Evolutionary conservation across 2,329 filamentous ascomycete genomes (phyloP).

Genomic region (Hypoxylon sp.): DNA sequence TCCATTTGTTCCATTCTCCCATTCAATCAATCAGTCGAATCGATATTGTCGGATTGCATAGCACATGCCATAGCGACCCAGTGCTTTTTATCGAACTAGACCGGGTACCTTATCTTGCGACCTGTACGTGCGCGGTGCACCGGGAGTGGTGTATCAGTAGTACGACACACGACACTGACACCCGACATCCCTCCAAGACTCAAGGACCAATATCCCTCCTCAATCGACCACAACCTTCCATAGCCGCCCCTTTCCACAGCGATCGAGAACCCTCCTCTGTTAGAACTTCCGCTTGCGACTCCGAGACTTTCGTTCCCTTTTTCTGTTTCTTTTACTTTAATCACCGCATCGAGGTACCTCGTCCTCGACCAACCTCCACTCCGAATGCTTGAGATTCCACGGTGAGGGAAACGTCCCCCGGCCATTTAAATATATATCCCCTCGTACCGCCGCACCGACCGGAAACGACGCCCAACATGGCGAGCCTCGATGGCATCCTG

Average conservation of each 20-base stretch:
- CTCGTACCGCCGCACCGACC: constrained; percentile 32
- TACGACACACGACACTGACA: constrained; percentile 44
- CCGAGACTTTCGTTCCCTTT: constrained; percentile 12
- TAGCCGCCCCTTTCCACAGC: constrained; percentile 31
- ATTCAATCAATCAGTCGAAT: constrained; percentile 19
- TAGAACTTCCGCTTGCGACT: constrained; percentile 20
- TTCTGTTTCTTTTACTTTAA: constrained; percentile 24
- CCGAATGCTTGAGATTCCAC: constrained; percentile 51
- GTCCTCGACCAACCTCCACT: constrained; percentile 48
- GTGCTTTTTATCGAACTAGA: constrained; percentile 27
- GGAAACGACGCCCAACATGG: constrained; percentile 45
- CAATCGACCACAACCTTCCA: constrained; percentile 31
- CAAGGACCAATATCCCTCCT: constrained; percentile 40
- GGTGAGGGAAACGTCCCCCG: constrained; percentile 52
- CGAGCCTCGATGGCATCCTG: constrained; percentile 79
- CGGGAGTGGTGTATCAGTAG: constrained; percentile 29
- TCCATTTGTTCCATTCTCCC: constrained; percentile 19
- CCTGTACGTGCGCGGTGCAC: constrained; percentile 26
- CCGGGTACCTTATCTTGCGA: constrained; percentile 31
- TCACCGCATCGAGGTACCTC: constrained; percentile 42
- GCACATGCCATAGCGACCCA: constrained; percentile 22
- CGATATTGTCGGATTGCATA: constrained; percentile 24
- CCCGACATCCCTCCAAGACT: constrained; percentile 31
- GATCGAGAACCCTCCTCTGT: constrained; percentile 22
- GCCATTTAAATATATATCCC: constrained; percentile 34